Evolutionary conservation across 2,329 filamentous ascomycete species (phyloP).

Genomic region (Fusarium neocosmosporiellum): DNA sequence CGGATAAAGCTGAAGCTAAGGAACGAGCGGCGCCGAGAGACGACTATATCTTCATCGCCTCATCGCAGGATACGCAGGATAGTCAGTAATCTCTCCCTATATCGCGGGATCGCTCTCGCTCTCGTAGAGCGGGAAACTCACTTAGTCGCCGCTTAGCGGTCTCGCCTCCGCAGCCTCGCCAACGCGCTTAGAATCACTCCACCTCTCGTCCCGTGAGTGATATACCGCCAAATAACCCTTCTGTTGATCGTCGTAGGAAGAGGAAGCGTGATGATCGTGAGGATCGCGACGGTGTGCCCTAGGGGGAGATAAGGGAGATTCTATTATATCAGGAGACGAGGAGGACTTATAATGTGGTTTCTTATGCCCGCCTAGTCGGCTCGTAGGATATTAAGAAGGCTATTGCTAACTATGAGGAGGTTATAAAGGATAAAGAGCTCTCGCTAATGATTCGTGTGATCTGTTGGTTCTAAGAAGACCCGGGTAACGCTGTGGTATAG

Average conservation of each 20-base stretch:
- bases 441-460: neutral
- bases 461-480: neutral
- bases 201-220: neutral
- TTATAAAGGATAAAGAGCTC: neutral
- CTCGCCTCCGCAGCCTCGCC: neutral
- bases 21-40: neutral
- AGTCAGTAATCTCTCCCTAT: neutral
- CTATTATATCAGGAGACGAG: neutral
- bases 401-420: neutral
- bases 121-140: neutral
- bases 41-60: neutral
- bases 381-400: neutral
- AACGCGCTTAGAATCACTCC: neutral
- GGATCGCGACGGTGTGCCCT: neutral
- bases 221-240: neutral
- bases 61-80: neutral
- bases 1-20: neutral
- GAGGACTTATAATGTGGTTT: neutral
- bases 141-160: accelerated
- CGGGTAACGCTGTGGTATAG: neutral
- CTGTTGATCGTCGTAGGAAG: neutral
- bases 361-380: neutral
- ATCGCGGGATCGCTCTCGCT: neutral
- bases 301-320: neutral
- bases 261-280: neutral